Evolutionary conservation across 805 yeast species (phyloP), one percentile per base, ranked within the genome.

Genomic region (Clavispora carvajalis): DNA sequence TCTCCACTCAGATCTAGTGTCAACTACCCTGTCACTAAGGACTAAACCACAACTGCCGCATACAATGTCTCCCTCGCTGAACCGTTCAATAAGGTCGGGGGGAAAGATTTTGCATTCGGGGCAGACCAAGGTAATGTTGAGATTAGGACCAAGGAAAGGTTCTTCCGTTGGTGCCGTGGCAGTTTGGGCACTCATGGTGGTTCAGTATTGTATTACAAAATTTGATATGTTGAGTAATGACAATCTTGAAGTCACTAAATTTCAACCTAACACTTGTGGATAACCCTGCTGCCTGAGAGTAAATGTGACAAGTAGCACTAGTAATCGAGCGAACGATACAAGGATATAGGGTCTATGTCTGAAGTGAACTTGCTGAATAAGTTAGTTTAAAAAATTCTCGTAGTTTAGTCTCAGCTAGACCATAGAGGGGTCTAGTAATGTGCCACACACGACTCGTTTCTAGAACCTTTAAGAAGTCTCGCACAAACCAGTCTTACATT

Each of bases 1-100:
- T 71, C 99, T 85, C 99, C 99, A 91, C 71, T 91, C 99, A 1
- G 96, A 87, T 51, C 98, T 74, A 4, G 95, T 90, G 57, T 91
- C 99, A 22, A 91, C 96, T 38, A 91, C 82, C 48, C 90, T 75
- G 59, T 89, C 95, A 52, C 95, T 86, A 18, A 93, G 74, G 1
- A 91, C 98, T 43, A 93, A 71, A 3, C 99, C 99, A 70, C 99
- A 93, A 47, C 89, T 74, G 2, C 96, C 98, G 69, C 99, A 91
- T n/a, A 91, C 96, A 53, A 93, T 89, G 63, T 91, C 99, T 31
- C 99, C 99, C 61, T 91, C 98, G 52, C 95, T 85, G 57, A 90
- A 95, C 52, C 97, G 71, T 67, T 91, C 99, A 19, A 90, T 86
- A 48, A 91, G 73, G 56, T 91, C 95, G 4, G 99, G 99, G 11